Percentiles rank a stretch among this genome's conserved stretches.
phyloP scores from a whole-genome alignment of 345 rosid genomes.

The Sonneratia caseolaris region DNA sequence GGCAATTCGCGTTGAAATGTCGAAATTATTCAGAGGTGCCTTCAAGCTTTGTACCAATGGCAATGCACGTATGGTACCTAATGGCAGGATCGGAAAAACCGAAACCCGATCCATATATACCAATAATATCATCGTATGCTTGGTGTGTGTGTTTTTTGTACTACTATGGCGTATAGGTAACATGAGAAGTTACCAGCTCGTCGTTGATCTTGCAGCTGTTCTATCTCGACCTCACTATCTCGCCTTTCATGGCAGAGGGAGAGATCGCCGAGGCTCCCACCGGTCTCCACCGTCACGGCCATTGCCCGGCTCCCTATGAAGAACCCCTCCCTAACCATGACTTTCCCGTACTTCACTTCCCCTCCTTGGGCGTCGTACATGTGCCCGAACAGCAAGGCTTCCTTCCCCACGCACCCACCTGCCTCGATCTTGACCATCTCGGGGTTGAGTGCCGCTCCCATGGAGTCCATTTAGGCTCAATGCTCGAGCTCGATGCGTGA shows the following conservation, averaged over 20 bases:
- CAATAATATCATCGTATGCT: neutral
- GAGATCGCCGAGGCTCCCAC: conserved; percentile 34
- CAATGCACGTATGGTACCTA: too few species aligned
- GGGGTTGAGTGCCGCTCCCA: conserved; percentile 53
- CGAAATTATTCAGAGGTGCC: too few species aligned
- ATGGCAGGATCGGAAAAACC: too few species aligned
- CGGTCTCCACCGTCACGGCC: conserved; percentile 37
- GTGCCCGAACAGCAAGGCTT: conserved; percentile 54
- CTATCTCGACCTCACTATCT: conserved; percentile 25
- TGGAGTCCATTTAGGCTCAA: conserved; percentile 41
- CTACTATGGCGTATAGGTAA: neutral
- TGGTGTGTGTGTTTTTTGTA: neutral
- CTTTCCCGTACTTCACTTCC: conserved; percentile 47
- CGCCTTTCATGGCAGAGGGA: conserved; percentile 53
- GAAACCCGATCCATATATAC: too few species aligned
- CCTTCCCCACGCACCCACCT: conserved; percentile 42
- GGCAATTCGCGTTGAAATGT: too few species aligned
- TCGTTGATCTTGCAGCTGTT: too few species aligned
- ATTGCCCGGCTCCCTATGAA: conserved; percentile 46
- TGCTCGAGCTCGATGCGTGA: conserved; percentile 31
- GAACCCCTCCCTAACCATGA: conserved; percentile 38
- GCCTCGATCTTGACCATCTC: conserved; percentile 58
- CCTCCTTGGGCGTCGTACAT: conserved; percentile 55
- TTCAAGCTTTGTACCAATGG: too few species aligned
- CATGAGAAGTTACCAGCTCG: neutral